Base-by-base conservation (phyloP, 2,329 filamentous ascomycete species). In the Pseudocercospora fuligena region DNA sequence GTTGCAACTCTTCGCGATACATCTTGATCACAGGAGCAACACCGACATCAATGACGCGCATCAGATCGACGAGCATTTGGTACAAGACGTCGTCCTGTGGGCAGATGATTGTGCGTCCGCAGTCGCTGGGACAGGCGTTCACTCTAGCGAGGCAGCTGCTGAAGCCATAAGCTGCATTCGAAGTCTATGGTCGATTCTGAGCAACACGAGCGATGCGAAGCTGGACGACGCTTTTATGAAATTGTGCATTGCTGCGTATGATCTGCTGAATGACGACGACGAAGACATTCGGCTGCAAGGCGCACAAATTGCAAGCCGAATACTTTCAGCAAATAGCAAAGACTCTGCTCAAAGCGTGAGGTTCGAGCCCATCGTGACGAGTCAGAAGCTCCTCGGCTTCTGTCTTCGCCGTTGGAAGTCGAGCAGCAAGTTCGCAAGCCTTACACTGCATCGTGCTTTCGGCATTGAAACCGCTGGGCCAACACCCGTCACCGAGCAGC, bases 261-360 rank as follows among this genome's bases (percentile, higher is more conserved):
- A 93, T 75, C 83, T 89, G 54, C 84, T 97, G 4, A 91, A 92
- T 75, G 95, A 98, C 75, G 94, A 98, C 75, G 94, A 98, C 75
- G 92, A 97, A 68, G 93, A 97, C 65, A 87, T 97, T 69, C 88
- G 94, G 53, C 86, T 90, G 36, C 77, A 86, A 0, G 90, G 89
- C 7, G 86, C 89, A 2, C 66, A 72, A 0, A 83, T 86, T 1
- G 82, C 85, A 0, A 76, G 79, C 5, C 76, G 74, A 23, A 77
- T 91, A 25, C 71, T 89, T 7, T 72, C 66, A 27, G 69, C 70
- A 3, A 25, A 16, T 53, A 72, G 29, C 5, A 64, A 23, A 69
- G 19, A 36, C 21, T 6, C 16, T 9, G 23, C 51, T 5, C 51
- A 56, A 16, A 73, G 78, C 5, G 8, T 14, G 56, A 27, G 33